phyloP scores from a whole-genome alignment of 75 land plant genomes.

The Adiantum capillusveneris region DNA sequence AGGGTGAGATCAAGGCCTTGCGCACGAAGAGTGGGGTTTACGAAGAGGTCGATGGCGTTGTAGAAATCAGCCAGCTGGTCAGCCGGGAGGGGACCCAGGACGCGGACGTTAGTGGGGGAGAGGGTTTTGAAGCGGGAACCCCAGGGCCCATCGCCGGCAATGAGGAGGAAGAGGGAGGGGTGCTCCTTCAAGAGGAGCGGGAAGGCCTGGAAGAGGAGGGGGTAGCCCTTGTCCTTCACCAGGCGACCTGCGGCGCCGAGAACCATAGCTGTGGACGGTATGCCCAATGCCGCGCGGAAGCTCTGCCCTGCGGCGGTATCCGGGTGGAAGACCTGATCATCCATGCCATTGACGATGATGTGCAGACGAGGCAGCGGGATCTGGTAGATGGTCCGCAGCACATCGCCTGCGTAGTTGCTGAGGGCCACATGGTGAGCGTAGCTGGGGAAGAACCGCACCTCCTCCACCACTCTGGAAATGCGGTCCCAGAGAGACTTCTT shows the following conservation, averaged over 20 bases:
- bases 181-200: slow-evolving; percentile 15
- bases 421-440: slow-evolving; percentile 70
- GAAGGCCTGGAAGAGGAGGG: slow-evolving; percentile 51
- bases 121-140: slow-evolving; percentile 48
- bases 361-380: slow-evolving; percentile 55
- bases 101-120: slow-evolving; percentile 10
- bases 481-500: slow-evolving; percentile 25
- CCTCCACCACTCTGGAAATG: slow-evolving; percentile 44
- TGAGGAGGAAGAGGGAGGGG: slow-evolving; percentile 35
- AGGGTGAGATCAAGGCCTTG: slow-evolving; percentile 74
- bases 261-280: slow-evolving; percentile 52
- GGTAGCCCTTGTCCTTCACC: slow-evolving; percentile 81
- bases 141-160: slow-evolving; percentile 81
- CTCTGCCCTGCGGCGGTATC: slow-evolving; percentile 25
- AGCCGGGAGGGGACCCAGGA: slow-evolving; percentile 42
- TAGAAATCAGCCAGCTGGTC: slow-evolving; percentile 42
- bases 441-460: slow-evolving; percentile 59
- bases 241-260: slow-evolving; percentile 65
- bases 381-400: slow-evolving; percentile 69
- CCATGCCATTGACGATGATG: slow-evolving; percentile 65
- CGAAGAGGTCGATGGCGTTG: slow-evolving; percentile 63
- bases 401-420: slow-evolving; percentile 70
- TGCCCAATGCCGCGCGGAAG: slow-evolving; percentile 33
- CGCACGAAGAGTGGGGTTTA: slow-evolving; percentile 69
- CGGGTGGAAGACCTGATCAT: slow-evolving; percentile 35